phyloP scores from a whole-genome alignment of 371 early-diverging fungal genomes.

The Chytridium lagenaria region DNA sequence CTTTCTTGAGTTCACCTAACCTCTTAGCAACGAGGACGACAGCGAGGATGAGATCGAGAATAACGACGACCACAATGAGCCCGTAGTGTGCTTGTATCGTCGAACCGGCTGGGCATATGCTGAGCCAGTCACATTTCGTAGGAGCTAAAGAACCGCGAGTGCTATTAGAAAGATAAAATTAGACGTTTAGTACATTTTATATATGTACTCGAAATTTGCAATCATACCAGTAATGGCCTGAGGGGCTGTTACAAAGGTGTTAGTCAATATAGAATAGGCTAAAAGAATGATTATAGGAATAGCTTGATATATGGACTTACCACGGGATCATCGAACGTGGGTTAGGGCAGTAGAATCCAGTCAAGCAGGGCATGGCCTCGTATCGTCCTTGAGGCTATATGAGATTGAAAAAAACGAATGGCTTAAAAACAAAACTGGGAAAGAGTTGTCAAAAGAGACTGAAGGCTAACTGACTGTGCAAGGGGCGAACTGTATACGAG shows the following conservation, averaged over 20 bases:
- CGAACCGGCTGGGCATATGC: constrained; percentile 35
- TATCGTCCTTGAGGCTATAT: constrained; percentile 32
- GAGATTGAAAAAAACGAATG: background rate
- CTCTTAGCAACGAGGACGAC: constrained; percentile 16
- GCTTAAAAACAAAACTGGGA: background rate
- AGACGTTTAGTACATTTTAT: too few relatives aligned
- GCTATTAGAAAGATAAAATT: too few relatives aligned
- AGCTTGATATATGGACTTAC: background rate
- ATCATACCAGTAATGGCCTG: constrained; percentile 26
- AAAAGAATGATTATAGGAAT: background rate
- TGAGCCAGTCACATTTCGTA: constrained; percentile 22
- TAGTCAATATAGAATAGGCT: background rate
- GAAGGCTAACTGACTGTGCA: constrained; percentile 24
- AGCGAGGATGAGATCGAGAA: constrained; percentile 31
- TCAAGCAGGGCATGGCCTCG: constrained; percentile 31
- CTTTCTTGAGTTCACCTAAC: constrained; percentile 7
- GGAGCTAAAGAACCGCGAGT: constrained; percentile 36
- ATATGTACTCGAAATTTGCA: too few relatives aligned
- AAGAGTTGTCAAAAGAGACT: background rate
- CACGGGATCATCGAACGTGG: constrained; percentile 24
- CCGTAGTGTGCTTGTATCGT: constrained; percentile 26
- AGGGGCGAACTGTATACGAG: constrained; percentile 5
- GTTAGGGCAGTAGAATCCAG: constrained; percentile 29
- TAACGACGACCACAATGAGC: constrained; percentile 30
- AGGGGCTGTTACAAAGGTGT: background rate